phyloP scores from a whole-genome alignment of 441 rosid species.

The Brassica hybrid region DNA sequence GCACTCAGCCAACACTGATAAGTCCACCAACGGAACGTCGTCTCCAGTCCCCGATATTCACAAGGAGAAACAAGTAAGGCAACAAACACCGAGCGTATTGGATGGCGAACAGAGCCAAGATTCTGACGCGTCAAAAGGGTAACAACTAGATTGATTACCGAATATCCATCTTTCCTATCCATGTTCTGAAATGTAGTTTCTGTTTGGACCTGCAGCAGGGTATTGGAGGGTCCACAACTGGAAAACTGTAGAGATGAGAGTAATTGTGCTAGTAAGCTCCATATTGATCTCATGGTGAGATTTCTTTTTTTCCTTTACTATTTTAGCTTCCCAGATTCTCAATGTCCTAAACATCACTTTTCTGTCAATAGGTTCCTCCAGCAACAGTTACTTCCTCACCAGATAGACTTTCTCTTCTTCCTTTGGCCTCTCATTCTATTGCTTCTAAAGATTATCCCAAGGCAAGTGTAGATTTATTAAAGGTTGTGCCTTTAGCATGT shows the following conservation, averaged over 20 bases:
- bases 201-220: slow-evolving; percentile 41
- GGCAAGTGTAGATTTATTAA: slow-evolving; percentile 21
- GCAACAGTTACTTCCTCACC: slow-evolving; percentile 42
- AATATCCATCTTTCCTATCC: slow-evolving; percentile 4
- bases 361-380: slow-evolving; percentile 51
- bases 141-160: neutral
- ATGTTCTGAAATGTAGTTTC: slow-evolving; percentile 31
- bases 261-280: slow-evolving; percentile 30
- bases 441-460: slow-evolving; percentile 25
- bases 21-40: slow-evolving; percentile 25
- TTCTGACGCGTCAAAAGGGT: slow-evolving; percentile 43
- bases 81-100: slow-evolving; percentile 10
- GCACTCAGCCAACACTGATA: slow-evolving; percentile 21
- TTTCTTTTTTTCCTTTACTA: slow-evolving; percentile 21
- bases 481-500: neutral
- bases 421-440: slow-evolving; percentile 35
- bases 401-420: slow-evolving; percentile 35
- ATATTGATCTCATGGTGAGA: slow-evolving; percentile 62
- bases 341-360: neutral
- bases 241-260: slow-evolving; percentile 39
- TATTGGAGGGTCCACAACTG: slow-evolving; percentile 4
- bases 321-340: slow-evolving; percentile 33
- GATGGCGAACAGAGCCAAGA: slow-evolving; percentile 33
- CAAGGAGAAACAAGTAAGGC: slow-evolving; percentile 28
- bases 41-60: slow-evolving; percentile 19